phyloP scores from a whole-genome alignment of 805 yeast genomes.

The Zygotorulaspora florentina region DNA sequence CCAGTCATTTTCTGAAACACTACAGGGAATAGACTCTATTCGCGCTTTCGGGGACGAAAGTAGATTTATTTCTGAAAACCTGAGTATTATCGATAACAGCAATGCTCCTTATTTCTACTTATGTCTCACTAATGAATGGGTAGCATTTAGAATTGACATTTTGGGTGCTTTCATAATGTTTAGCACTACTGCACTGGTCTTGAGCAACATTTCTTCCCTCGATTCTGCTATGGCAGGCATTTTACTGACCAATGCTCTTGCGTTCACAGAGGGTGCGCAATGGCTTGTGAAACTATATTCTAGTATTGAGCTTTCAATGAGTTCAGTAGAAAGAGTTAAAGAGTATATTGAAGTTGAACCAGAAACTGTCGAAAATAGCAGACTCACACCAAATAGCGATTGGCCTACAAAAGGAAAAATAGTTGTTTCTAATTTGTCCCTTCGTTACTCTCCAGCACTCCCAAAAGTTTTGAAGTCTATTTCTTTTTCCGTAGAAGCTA shows the following conservation, averaged over 20 bases:
- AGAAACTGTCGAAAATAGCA: slow-evolving; percentile 61
- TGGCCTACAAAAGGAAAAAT: slow-evolving; percentile 89
- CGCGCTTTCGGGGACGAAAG: slow-evolving; percentile 94
- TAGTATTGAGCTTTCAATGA: slow-evolving; percentile 90
- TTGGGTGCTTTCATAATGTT: slow-evolving; percentile 81
- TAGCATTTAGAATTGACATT: slow-evolving; percentile 75
- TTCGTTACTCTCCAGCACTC: slow-evolving; percentile 81
- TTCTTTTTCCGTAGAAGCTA: slow-evolving; percentile 72
- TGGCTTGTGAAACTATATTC: slow-evolving; percentile 94
- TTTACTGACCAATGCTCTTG: slow-evolving; percentile 83
- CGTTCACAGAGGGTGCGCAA: slow-evolving; percentile 81
- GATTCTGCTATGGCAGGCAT: slow-evolving; percentile 96
- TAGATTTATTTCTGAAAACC: slow-evolving; percentile 75
- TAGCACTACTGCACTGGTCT: slow-evolving; percentile 73
- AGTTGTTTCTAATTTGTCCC: slow-evolving; percentile 67
- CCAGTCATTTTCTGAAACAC: slow-evolving; percentile 92
- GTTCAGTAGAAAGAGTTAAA: slow-evolving; percentile 88
- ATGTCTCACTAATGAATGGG: slow-evolving; percentile 96
- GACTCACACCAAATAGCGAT: slow-evolving; percentile 61
- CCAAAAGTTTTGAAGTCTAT: slow-evolving; percentile 91
- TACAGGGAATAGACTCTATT: slow-evolving; percentile 87
- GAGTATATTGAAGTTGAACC: slow-evolving; percentile 82
- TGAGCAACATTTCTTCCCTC: slow-evolving; percentile 57
- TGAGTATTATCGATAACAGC: slow-evolving; percentile 74
- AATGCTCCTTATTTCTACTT: slow-evolving; percentile 89